Conservation (phyloP, 371 early-diverging fungal genomes). For the Circinella minor region DNA sequence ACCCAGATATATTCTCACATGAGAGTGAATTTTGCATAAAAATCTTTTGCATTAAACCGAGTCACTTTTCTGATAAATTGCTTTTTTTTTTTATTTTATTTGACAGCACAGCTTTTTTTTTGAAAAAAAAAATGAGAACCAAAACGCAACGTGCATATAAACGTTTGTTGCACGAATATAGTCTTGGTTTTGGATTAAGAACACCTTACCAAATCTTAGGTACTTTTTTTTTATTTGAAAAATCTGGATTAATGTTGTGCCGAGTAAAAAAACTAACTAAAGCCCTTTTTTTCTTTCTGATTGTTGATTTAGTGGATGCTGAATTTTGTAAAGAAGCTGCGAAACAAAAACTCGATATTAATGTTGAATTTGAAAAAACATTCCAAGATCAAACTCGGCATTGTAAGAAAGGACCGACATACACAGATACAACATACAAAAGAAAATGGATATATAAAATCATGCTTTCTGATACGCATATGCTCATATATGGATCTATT, state of each 20-base stretch:
- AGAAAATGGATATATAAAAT: too few species aligned
- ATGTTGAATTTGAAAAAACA: conserved; percentile 57
- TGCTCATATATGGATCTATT: too few species aligned
- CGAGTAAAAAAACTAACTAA: not conserved
- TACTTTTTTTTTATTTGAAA: conserved; percentile 30
- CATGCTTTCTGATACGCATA: too few species aligned
- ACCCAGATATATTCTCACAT: too few species aligned
- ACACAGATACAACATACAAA: too few species aligned
- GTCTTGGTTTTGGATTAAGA: conserved; percentile 79
- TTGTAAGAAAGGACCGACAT: not conserved
- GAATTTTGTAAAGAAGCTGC: conserved; percentile 71
- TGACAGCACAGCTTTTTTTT: not conserved
- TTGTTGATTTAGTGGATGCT: conserved; percentile 64
- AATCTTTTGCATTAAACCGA: not conserved
- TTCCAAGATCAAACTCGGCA: conserved; percentile 52
- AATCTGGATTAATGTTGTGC: not conserved
- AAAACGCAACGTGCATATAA: conserved; percentile 82
- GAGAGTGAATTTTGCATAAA: too few species aligned
- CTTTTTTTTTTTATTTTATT: not conserved
- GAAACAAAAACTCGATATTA: conserved; percentile 61
- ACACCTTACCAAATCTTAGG: conserved; percentile 89
- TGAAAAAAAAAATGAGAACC: conserved; percentile 65
- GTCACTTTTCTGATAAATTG: not conserved
- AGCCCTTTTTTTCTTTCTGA: conserved; percentile 1
- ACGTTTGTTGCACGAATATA: conserved; percentile 80